phyloP scores from a whole-genome alignment of 495 filamentous ascomycete genomes.

The Trypethelium eluteriae region DNA sequence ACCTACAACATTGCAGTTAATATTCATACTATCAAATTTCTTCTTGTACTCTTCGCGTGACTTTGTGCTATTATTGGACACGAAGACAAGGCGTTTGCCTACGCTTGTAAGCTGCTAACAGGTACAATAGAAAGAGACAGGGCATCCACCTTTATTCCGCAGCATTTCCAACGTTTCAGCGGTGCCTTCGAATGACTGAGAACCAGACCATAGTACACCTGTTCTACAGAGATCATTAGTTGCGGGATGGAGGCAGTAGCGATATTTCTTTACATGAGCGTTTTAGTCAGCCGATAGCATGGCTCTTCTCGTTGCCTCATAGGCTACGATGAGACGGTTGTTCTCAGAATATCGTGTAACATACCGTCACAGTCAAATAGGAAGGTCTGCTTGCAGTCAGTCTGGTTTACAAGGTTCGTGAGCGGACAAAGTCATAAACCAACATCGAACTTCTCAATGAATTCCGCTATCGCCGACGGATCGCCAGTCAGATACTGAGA shows the following conservation, averaged over 20 bases:
- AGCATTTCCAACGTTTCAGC: constrained; percentile 77
- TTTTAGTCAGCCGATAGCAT: too few species aligned
- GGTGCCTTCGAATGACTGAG: constrained; percentile 74
- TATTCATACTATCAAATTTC: constrained; percentile 76
- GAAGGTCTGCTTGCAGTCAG: constrained; percentile 56
- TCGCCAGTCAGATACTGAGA: constrained; percentile 79
- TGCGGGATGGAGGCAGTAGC: background rate
- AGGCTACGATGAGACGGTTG: background rate
- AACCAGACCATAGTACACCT: constrained; percentile 96
- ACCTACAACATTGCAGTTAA: constrained; percentile 59
- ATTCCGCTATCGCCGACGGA: constrained; percentile 62
- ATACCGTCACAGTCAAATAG: constrained; percentile 95
- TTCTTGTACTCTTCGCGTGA: constrained; percentile 85
- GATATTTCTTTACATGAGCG: background rate
- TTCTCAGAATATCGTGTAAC: constrained; percentile 27
- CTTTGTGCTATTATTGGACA: constrained; percentile 98
- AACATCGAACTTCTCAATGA: constrained; percentile 87
- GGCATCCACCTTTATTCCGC: constrained; percentile 58
- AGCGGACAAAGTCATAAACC: constrained; percentile 35
- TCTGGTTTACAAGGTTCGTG: background rate
- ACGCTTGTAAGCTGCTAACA: constrained; percentile 1
- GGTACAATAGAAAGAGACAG: background rate
- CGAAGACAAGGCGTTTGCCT: constrained; percentile 93
- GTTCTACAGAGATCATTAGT: constrained; percentile 38
- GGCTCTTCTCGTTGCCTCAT: background rate